Evolutionary conservation across 441 rosid species (phyloP).

Genomic region (Eruca vesicaria): DNA sequence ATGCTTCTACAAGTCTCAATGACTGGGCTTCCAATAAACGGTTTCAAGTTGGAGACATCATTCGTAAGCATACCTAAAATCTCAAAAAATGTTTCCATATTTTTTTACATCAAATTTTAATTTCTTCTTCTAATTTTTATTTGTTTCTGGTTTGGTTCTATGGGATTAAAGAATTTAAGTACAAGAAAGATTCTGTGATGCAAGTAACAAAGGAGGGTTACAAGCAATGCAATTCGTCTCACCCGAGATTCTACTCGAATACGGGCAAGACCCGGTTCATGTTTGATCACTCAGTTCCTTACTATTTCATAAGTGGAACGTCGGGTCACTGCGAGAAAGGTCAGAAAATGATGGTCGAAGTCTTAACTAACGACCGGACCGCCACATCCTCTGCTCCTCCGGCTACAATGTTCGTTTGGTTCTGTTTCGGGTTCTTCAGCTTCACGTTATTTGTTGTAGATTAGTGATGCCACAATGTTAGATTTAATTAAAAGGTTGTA

Average conservation of each 20-base stretch:
- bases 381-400: not conserved
- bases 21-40: not conserved
- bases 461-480: not conserved
- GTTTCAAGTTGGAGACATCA: not conserved
- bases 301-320: slow-evolving; percentile 1
- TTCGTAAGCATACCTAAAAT: not conserved
- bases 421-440: not conserved
- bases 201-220: not conserved
- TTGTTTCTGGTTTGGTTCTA: not conserved
- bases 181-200: slow-evolving; percentile 3
- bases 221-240: not conserved
- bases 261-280: not conserved
- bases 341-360: not conserved
- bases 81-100: not conserved
- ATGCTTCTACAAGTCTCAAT: not conserved
- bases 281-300: slow-evolving; percentile 2
- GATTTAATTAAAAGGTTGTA: not conserved
- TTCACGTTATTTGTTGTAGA: not conserved
- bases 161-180: not conserved
- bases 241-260: not conserved
- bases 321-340: slow-evolving; percentile 1
- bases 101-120: not conserved
- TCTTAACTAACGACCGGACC: not conserved
- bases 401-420: not conserved
- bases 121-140: not conserved